Conservation (phyloP, 495 filamentous ascomycete genomes). For the Thermothielavioides terrestris region DNA sequence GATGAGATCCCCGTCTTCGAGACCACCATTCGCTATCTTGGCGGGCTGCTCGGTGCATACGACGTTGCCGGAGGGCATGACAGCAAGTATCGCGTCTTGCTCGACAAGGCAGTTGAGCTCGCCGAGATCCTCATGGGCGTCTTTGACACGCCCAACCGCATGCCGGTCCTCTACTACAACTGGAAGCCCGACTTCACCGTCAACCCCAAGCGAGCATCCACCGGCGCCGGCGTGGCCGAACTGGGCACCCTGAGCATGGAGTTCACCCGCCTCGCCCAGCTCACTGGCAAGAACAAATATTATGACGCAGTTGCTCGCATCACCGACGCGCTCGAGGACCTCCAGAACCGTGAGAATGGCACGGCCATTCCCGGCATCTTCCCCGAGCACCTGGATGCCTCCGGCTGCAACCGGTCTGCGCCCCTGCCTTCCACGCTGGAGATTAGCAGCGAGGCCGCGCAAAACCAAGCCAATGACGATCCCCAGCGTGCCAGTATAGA, state of each 20-base stretch:
- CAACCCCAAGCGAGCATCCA: slow-evolving; percentile 57
- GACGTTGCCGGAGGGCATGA: slow-evolving; percentile 59
- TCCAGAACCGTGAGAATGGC: slow-evolving; percentile 50
- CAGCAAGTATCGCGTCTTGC: slow-evolving; percentile 49
- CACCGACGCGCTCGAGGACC: slow-evolving; percentile 73
- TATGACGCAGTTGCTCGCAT: slow-evolving; percentile 94
- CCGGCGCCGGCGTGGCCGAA: slow-evolving; percentile 64
- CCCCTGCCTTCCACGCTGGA: slow-evolving; percentile 13
- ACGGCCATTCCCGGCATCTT: slow-evolving; percentile 79
- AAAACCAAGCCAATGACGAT: slow-evolving; percentile 14
- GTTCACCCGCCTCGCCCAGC: slow-evolving; percentile 86
- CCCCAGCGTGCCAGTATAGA: not conserved
- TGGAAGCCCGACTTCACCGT: slow-evolving; percentile 65
- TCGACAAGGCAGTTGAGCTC: slow-evolving; percentile 83
- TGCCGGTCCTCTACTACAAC: slow-evolving; percentile 80
- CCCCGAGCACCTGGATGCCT: slow-evolving; percentile 70
- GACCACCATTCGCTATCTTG: slow-evolving; percentile 80
- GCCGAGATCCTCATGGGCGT: slow-evolving; percentile 82
- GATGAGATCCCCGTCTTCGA: slow-evolving; percentile 71
- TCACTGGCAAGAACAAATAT: slow-evolving; percentile 80
- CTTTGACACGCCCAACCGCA: slow-evolving; percentile 95
- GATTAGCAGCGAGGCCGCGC: slow-evolving; percentile 10
- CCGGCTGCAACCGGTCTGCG: slow-evolving; percentile 44
- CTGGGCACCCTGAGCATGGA: slow-evolving; percentile 87
- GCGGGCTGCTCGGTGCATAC: slow-evolving; percentile 73